Conservation (phyloP, 78 protist genomes). For the Dictyostelium purpureum region DNA sequence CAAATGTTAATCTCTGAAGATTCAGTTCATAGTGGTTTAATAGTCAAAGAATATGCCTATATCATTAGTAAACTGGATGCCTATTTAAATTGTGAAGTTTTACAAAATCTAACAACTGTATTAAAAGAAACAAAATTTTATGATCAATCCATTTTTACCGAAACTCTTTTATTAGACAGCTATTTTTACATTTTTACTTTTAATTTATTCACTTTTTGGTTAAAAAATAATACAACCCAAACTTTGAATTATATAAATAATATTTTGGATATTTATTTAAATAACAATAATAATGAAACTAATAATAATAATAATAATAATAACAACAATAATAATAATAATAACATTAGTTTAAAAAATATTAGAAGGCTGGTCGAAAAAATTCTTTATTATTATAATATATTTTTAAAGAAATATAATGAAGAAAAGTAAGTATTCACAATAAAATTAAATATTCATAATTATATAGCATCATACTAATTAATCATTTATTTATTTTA, state of each 20-base stretch:
- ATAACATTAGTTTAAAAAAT: background rate
- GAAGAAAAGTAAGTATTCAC: background rate
- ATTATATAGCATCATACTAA: background rate
- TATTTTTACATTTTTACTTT: background rate
- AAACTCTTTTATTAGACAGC: background rate
- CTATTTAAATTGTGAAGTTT: conserved; percentile 1
- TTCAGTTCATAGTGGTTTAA: conserved; percentile 2
- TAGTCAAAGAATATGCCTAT: background rate
- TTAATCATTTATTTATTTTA: background rate
- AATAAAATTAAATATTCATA: background rate
- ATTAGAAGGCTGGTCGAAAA: background rate
- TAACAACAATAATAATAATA: background rate
- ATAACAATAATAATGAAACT: background rate
- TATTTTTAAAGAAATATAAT: conserved; percentile 5
- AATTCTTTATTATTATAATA: background rate
- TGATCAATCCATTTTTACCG: background rate
- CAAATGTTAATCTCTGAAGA: conserved; percentile 48
- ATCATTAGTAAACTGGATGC: conserved; percentile 23
- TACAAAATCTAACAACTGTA: background rate
- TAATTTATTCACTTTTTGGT: conserved; percentile 9
- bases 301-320: background rate
- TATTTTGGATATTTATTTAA: background rate
- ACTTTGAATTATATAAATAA: conserved; percentile 8
- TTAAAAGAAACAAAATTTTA: conserved; percentile 7
- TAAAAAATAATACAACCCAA: conserved; percentile 4